Base-by-base conservation (phyloP, 2,329 filamentous ascomycete species). In the Colletotrichum truncatum region DNA sequence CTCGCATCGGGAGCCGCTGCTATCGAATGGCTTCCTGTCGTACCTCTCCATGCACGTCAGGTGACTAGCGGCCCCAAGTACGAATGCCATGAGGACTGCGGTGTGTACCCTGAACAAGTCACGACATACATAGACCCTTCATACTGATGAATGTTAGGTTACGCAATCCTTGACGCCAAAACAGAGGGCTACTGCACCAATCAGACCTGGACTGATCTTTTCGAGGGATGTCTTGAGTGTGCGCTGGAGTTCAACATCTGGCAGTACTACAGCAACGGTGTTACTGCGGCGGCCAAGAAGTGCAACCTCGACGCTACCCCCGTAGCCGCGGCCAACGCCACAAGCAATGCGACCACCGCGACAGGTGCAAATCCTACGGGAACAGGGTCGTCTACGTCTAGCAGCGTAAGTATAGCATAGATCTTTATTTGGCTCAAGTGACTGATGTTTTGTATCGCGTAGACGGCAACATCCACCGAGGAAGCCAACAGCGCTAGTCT, bases 61-160 rank as follows among this genome's bases (percentile, higher is more conserved):
- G 21, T 38, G 18, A 56, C 48, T n/a, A 43, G 41, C 18, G 49
- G 49, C 0, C 39, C 58, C 12, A 67, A 66, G 46, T 58, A 34
- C 28, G 62, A 51, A 3, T 84, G 82, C 71, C 81, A 84, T 65
- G 77, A 78, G 54, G 78, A 81, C 67, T 84, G 82, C 69, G 81
- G 81, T 81, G 73, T 36, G 75, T 71, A 16, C 8, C 1, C 7
- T 14, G 38, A 51, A 26, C 11, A 28, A 16, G 46, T 30, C 12
- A 11, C 18, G 21, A 21, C n/a, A 41, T 7, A 30, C 14, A 26
- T 28, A 32, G 14, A 12, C 9, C 12, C 6, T 3, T n/a, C 1
- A 23, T 16, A 26, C 41, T 66, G 4, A 36, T 26, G 30, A 16
- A n/a, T 21, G 53, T 16, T 26, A 75, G 71, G 73, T 56, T 68